Percentiles rank a stretch among this genome's conserved stretches.
Evolutionary conservation across 2,329 filamentous ascomycete genomes (phyloP).

Genomic region (Hymenotorrendiella dingleyae): DNA sequence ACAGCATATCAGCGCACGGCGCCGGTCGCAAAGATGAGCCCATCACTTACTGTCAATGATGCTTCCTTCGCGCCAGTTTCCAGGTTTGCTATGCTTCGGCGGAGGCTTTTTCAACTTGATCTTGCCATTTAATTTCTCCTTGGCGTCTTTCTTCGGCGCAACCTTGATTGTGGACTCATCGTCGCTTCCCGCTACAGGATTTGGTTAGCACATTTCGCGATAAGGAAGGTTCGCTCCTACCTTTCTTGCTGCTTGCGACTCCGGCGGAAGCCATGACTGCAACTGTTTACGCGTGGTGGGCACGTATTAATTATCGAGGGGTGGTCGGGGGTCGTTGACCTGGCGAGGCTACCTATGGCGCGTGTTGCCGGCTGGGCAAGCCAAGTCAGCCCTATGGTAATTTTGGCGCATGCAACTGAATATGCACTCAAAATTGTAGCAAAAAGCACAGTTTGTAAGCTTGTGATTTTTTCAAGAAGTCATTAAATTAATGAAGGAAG

Average conservation of each 20-base stretch:
- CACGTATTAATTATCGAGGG: no score
- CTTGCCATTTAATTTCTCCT: slow-evolving; percentile 40
- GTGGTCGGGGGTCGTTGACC: no score
- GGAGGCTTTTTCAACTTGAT: slow-evolving; percentile 59
- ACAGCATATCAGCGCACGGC: slow-evolving; percentile 8
- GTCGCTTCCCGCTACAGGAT: slow-evolving; percentile 30
- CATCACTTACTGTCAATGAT: slow-evolving; percentile 51
- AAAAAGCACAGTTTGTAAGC: no score
- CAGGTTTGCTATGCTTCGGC: slow-evolving; percentile 59
- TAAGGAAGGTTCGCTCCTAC: background rate
- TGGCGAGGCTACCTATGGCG: no score
- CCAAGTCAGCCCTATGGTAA: no score
- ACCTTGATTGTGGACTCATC: slow-evolving; percentile 59
- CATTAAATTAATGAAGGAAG: no score
- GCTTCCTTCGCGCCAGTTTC: slow-evolving; percentile 66
- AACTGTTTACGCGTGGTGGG: no score
- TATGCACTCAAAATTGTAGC: no score
- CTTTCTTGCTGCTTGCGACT: background rate
- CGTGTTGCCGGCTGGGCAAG: no score
- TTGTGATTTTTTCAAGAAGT: no score
- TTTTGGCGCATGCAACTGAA: no score
- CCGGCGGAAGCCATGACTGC: background rate
- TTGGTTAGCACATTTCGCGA: background rate
- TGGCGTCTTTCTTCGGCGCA: slow-evolving; percentile 42
- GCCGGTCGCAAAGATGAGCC: background rate